Base-by-base conservation (phyloP, 306 rosid genomes). In the Trifolium dubium region DNA sequence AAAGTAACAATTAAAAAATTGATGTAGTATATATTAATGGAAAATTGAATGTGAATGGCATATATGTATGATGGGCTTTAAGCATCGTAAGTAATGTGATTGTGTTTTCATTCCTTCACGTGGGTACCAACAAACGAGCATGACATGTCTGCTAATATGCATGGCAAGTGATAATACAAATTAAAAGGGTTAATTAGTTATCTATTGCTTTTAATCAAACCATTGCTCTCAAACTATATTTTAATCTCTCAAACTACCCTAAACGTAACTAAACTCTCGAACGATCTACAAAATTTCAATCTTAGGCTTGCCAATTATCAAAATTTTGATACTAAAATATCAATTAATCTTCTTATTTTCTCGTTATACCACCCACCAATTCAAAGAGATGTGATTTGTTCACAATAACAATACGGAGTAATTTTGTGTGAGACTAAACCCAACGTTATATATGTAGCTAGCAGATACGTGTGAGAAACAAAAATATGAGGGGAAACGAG, bases 1-100 rank as follows among this genome's bases (percentile, higher is more conserved):
- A 0, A 23, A 23, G 1, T 23, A 23, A 23, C n/a, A n/a, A n/a
- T n/a, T 23, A 23, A 23, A 23, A 23, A 23, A 23, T 23, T 23
- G 23, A 23, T 0, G 23, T 23, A 23, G 23, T 23, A 23, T 23
- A 23, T 23, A 23, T 23, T 23, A 23, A 67, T 19, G 23, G 73
- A 79, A 72, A 85, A 77, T 47, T 64, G 30, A 28, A 46, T 4
- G 68, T 55, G 69, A 47, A 72, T 66, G 87, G 80, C 82, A 64
- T 75, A 64, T 75, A 53, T 88, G 82, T 39, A 71, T 80, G 82
- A 76, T 46, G n/a, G n/a, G n/a, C n/a, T n/a, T n/a, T n/a, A n/a
- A n/a, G n/a, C n/a, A n/a, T n/a, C n/a, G n/a, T n/a, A n/a, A n/a
- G n/a, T n/a, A 18, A 18, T 62, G 44, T 79, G 69, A 76, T 43